Evolutionary conservation across 2,329 filamentous ascomycete species (phyloP), one percentile per base, ranked within the genome.

Genomic region (Ascochyta viciae-villosae): DNA sequence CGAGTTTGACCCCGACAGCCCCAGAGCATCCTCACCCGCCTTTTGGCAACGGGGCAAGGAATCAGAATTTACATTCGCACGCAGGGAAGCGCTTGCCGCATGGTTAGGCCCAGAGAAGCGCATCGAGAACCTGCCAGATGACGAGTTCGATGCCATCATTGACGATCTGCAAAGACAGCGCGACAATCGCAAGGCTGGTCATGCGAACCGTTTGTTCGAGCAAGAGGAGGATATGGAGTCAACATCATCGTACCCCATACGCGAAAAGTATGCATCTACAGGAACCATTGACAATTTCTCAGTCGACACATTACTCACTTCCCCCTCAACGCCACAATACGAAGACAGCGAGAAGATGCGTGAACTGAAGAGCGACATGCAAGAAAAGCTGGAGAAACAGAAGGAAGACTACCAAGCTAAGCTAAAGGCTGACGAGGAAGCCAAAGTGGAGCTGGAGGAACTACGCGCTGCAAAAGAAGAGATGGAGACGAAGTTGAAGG

Each of bases 271-370:
- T 76, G 86, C 96, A 80, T 97, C 93, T 3, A 95, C 90, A 51
- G 94, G 94, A 2, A 97, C 94, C 0, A 83, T 98, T 49, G 95
- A 99, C 77, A 97, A 96, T 72, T 95, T 97, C 69, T 98, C 94
- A 2, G 82, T 99, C 15, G 95, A 99, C 73, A 99, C 95, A 1
- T 89, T 89, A 12, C 82, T 99, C 46, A 99, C 95, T 0, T 92
- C 97, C 83, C 95, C 95, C 2, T 96, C 92, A 0, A 98, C 94
- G 0, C 95, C 95, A 2, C 90, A 87, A 58, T 91, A 72, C 19
- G 91, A 93, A 52, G 85, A 87, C n/a, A 92, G 94, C 43, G 89
- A 94, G 24, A 85, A 84, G 58, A 79, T 96, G 60, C 87, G 86
- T 58, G 85, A 91, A 52, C 85, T 89, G 22, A 87, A 88, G 51